phyloP scores from a whole-genome alignment of 1,284 basidiomycete genomes.

The Heliocybe sulcata region DNA sequence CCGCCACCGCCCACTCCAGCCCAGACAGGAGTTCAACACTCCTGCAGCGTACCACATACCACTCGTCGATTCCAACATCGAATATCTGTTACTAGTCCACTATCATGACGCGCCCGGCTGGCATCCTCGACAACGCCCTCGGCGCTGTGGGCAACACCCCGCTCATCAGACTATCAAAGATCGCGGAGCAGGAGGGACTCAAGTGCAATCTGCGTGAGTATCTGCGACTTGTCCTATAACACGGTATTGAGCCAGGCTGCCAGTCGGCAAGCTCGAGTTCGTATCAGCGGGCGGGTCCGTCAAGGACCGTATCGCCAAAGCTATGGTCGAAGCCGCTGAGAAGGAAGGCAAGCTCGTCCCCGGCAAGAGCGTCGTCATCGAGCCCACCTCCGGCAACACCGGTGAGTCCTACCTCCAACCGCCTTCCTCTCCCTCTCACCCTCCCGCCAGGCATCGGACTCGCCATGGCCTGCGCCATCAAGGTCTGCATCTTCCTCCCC shows the following conservation, averaged over 20 bases:
- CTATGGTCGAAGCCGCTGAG: constrained; percentile 96
- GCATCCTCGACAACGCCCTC: constrained; percentile 71
- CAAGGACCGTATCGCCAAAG: constrained; percentile 94
- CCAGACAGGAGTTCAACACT: neutral
- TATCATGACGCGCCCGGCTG: constrained; percentile 21
- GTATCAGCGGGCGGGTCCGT: constrained; percentile 90
- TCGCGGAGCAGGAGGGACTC: constrained; percentile 69
- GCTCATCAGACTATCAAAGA: constrained; percentile 79
- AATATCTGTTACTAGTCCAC: neutral
- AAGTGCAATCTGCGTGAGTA: constrained; percentile 86
- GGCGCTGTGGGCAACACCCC: constrained; percentile 90
- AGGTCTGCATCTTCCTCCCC: constrained; percentile 42
- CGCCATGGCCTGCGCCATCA: constrained; percentile 87
- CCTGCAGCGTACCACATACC: neutral
- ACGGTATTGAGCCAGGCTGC: neutral
- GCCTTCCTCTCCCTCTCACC: constrained; percentile 5
- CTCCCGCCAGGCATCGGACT: constrained; percentile 72
- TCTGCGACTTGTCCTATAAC: neutral
- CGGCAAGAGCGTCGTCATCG: constrained; percentile 89
- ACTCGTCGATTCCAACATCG: neutral
- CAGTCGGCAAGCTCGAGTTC: constrained; percentile 89
- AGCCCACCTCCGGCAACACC: constrained; percentile 94
- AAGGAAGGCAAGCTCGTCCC: constrained; percentile 79
- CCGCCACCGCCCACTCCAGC: neutral
- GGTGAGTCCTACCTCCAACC: constrained; percentile 33